Evolutionary conservation across 2,329 filamentous ascomycete species (phyloP).

Genomic region (Periglandula ipomoeae): DNA sequence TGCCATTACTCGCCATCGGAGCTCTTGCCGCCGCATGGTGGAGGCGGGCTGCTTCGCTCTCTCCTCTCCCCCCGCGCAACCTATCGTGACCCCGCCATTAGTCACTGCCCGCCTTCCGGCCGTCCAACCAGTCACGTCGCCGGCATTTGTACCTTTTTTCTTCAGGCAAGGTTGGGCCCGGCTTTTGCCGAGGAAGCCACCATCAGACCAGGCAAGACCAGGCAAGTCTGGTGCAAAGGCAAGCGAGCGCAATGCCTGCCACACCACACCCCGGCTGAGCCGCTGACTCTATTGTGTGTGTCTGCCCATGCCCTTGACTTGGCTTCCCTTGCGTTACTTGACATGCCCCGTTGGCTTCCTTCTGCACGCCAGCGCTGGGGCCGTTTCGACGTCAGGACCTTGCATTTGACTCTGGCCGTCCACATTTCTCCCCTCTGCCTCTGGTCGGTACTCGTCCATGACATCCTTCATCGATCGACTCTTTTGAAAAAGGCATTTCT

Average conservation of each 20-base stretch:
- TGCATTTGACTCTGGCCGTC: background rate
- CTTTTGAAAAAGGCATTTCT: background rate
- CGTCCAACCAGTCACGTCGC: slow-evolving; percentile 3
- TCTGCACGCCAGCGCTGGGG: background rate
- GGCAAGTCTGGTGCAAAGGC: no score
- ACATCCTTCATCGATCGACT: background rate
- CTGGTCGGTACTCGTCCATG: no score
- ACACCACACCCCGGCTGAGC: background rate
- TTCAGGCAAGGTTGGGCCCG: slow-evolving; percentile 8
- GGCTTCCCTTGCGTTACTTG: background rate
- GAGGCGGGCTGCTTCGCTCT: no score
- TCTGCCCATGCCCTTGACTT: background rate
- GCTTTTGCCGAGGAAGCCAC: slow-evolving; percentile 15
- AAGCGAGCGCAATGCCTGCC: no score
- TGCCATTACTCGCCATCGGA: no score
- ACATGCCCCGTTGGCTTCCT: background rate
- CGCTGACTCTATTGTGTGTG: background rate
- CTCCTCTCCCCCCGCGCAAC: background rate
- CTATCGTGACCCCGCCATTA: slow-evolving; percentile 23
- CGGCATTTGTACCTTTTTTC: background rate
- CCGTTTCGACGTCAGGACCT: slow-evolving; percentile 1
- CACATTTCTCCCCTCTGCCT: background rate
- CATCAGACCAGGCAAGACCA: no score
- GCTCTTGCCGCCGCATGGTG: no score
- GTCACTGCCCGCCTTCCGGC: slow-evolving; percentile 4